Evolutionary conservation across 2,329 filamentous ascomycete genomes (phyloP).

Genomic region (Cytospora chrysosperma): DNA sequence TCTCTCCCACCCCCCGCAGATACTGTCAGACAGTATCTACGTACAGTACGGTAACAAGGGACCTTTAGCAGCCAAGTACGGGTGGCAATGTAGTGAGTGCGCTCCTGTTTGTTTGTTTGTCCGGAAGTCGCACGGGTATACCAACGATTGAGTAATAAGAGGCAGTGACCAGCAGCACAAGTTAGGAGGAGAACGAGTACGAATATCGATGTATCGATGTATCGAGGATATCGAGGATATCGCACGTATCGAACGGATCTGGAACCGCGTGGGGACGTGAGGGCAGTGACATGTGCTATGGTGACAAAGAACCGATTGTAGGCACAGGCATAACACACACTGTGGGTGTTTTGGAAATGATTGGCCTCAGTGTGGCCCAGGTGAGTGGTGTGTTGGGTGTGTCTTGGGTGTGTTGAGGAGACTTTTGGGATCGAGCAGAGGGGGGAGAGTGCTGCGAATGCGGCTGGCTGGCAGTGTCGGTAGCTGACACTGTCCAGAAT

Average conservation of each 20-base stretch:
- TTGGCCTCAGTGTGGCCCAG: background rate
- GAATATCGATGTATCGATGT: background rate
- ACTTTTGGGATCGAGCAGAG: background rate
- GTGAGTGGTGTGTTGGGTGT: background rate
- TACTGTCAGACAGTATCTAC: background rate
- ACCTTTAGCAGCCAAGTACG: background rate
- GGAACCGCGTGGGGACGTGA: slow-evolving; percentile 5
- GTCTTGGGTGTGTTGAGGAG: background rate
- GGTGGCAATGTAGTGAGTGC: background rate
- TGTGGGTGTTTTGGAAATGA: background rate
- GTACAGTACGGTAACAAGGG: background rate
- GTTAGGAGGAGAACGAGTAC: background rate
- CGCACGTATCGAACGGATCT: background rate
- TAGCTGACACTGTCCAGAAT: no score
- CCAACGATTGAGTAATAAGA: background rate
- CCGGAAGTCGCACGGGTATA: background rate
- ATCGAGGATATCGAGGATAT: background rate
- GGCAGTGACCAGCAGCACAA: background rate
- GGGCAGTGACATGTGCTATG: background rate
- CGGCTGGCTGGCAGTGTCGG: no score
- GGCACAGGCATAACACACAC: background rate
- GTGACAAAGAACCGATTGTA: background rate
- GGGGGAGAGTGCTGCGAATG: no score
- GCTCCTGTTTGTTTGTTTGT: background rate
- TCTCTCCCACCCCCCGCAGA: no score